These are phyloP conservation scores for Schizopora paradoxa DNA, from an alignment of 1,284 basidiomycete genomes.

Conservation along the genomic window DNA sequence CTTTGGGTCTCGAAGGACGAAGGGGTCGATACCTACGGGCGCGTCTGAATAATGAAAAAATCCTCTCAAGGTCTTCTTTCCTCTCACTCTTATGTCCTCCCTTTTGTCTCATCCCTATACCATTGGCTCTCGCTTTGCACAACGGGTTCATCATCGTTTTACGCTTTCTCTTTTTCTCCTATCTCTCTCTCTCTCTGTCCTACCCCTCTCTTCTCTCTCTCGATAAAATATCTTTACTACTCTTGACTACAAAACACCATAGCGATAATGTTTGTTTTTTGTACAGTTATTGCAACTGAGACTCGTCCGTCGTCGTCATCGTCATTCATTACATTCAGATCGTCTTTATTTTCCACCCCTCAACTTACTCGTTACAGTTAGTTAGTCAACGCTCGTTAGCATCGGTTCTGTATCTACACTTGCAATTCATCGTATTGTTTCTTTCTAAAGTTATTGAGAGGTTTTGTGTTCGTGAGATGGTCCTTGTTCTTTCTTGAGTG, in stretches of 20 bases:
- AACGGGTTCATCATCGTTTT: too few species aligned
- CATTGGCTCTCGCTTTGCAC: too few species aligned
- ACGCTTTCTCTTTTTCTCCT: not conserved
- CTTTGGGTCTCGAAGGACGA: conserved; percentile 16
- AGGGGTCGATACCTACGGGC: conserved; percentile 7
- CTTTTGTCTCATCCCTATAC: too few species aligned
- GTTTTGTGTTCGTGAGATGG: too few species aligned
- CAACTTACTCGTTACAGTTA: not conserved
- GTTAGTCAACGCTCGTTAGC: too few species aligned
- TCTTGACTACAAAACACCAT: too few species aligned
- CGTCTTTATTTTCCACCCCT: not conserved
- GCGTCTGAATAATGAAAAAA: conserved; percentile 1
- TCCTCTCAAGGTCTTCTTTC: not conserved
- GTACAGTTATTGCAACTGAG: not conserved
- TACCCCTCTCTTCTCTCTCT: not conserved
- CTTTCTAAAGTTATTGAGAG: too few species aligned
- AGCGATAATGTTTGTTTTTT: conserved; percentile 1
- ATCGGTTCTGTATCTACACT: too few species aligned
- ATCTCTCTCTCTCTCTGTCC: not conserved
- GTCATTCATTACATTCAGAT: not conserved
- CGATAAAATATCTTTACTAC: not conserved
- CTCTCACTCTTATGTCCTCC: too few species aligned
- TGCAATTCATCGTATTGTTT: too few species aligned
- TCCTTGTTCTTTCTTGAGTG: too few species aligned
- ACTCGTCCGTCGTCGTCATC: not conserved